These are phyloP conservation scores for Poterioochromonas sp. DNA, from an alignment of 352 stramenopile species.

Conservation along the genomic window DNA sequence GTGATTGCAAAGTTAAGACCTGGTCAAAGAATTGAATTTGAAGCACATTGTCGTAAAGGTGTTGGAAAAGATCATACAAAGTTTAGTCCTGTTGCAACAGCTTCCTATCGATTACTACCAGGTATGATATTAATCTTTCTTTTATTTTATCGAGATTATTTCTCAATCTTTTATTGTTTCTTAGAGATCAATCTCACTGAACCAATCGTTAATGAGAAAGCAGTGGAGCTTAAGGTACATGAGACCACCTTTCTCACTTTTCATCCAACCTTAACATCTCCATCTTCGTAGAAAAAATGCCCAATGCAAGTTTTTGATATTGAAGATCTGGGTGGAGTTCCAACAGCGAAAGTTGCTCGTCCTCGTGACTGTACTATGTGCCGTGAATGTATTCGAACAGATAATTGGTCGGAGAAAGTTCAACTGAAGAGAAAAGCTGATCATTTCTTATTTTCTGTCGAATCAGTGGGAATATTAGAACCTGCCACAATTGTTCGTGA, in stretches of 20 bases:
- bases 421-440: slow-evolving; percentile 76
- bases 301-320: slow-evolving; percentile 76
- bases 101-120: slow-evolving; percentile 83
- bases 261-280: slow-evolving; percentile 43
- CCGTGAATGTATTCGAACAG: slow-evolving; percentile 85
- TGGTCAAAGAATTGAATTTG: slow-evolving; percentile 87
- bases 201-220: neutral
- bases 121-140: slow-evolving; percentile 49
- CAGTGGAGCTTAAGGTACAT: neutral
- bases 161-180: slow-evolving; percentile 6
- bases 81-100: slow-evolving; percentile 88
- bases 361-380: slow-evolving; percentile 85
- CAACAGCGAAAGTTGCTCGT: slow-evolving; percentile 55
- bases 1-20: slow-evolving; percentile 88
- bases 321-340: slow-evolving; percentile 63
- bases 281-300: slow-evolving; percentile 56
- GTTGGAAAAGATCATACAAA: slow-evolving; percentile 95
- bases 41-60: slow-evolving; percentile 84
- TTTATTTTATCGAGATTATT: neutral
- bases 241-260: neutral
- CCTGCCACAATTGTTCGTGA: slow-evolving; percentile 53
- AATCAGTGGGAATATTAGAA: slow-evolving; percentile 58
- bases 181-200: slow-evolving; percentile 4
- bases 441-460: slow-evolving; percentile 89
- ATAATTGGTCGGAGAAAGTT: slow-evolving; percentile 70